These are phyloP conservation scores for Neurospora crassa DNA, from an alignment of 2,329 filamentous ascomycete genomes.

Conservation along the genomic window DNA sequence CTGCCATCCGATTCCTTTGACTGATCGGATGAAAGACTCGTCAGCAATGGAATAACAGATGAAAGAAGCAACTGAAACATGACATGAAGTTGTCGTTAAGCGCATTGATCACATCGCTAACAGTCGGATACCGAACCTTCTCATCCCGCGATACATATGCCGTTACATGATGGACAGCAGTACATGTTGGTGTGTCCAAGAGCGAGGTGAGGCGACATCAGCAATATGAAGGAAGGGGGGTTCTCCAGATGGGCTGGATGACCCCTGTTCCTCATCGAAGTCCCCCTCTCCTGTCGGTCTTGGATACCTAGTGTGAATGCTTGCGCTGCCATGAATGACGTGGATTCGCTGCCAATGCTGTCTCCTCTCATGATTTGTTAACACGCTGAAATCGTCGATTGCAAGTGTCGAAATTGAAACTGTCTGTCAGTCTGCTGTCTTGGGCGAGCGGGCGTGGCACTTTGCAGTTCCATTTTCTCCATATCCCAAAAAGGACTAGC, in stretches of 20 bases:
- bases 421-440: not conserved
- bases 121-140: not conserved
- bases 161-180: not conserved
- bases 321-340: not conserved
- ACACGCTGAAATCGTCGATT: not conserved
- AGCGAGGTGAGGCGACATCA: not conserved
- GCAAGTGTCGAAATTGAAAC: not conserved
- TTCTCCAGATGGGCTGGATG: not conserved
- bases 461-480: not conserved
- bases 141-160: not conserved
- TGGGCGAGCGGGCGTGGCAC: not conserved
- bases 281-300: not conserved
- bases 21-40: not conserved
- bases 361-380: not conserved
- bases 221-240: not conserved
- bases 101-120: not conserved
- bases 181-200: not conserved
- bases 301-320: not conserved
- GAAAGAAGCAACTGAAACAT: not conserved
- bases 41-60: not conserved
- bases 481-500: conserved; percentile 12
- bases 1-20: not conserved
- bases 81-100: not conserved
- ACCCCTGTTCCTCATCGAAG: not conserved
- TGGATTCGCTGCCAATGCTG: not conserved